Base-by-base conservation (phyloP, 306 rosid species). In the Cucumis melo region DNA sequence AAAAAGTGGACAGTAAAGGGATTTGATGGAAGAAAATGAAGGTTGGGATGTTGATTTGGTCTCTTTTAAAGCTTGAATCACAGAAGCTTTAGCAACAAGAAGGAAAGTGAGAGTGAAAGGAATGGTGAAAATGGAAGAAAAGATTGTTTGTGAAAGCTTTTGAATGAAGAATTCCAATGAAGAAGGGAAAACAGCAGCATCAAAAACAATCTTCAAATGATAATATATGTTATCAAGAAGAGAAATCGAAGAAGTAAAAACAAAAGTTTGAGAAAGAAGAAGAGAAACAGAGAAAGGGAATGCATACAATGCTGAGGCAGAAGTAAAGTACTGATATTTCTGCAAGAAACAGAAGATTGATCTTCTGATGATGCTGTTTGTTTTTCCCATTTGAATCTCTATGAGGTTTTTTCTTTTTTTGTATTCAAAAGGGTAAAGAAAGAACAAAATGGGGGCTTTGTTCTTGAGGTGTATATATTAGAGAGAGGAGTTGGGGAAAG, bases 191-290 rank as follows among this genome's bases (percentile, higher is more conserved):
- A 64, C 78, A 3, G 72, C 34, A 64, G 79, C 76, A 34, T 75
- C 88, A 64, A 95, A 95, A 29, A 95, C 88, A 51, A 32, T 77
- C 79, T 78, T 85, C 24, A 95, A 79, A 73, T 93, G 93, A 75
- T 16, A 77, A 74, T 77, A 84, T 60, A 89, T 83, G 80, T 84
- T 83, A 50, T 84, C 76, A 41, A 75, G 83, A 23, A 41, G 70
- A 34, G 76, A 63, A 24, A 44, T 14, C 3, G 65, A 55, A 29
- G 76, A 80, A 73, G 73, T 34, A 8, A 24, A 32, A 29, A 76
- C 44, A 57, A 80, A 54, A 57, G 84, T 27, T 38, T 71, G 80
- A 5, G 81, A 36, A 39, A 81, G 63, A 8, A 81, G 84, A 55
- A 81, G 38, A 0, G 65, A 19, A 60, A 57, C 32, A 12, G 84